These are phyloP conservation scores for Simplicillium aogashimaense DNA, from an alignment of 2,329 filamentous ascomycete species.

Conservation along the genomic window DNA sequence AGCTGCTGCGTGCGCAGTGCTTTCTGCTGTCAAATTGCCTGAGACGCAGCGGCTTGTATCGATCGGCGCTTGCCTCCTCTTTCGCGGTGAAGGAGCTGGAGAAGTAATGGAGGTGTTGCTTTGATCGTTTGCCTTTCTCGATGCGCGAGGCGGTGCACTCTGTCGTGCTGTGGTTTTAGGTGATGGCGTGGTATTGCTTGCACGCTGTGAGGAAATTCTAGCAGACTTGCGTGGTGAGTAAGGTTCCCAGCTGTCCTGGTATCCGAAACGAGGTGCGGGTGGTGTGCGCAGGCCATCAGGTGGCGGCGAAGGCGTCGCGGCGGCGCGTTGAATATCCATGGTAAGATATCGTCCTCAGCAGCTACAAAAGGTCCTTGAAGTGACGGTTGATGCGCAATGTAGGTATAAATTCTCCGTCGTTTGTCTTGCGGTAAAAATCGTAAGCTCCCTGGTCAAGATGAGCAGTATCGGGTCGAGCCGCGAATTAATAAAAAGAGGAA, in stretches of 20 bases:
- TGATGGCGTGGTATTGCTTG: constrained; percentile 44
- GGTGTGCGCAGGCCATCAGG: constrained; percentile 47
- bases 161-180: constrained; percentile 28
- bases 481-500: constrained; percentile 1
- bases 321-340: constrained; percentile 21
- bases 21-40: constrained; percentile 31
- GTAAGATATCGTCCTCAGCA: constrained; percentile 2
- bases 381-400: constrained; percentile 10
- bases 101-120: constrained; percentile 24
- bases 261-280: constrained; percentile 58
- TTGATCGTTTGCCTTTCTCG: constrained; percentile 19
- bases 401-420: no score
- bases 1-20: constrained; percentile 30
- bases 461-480: neutral
- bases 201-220: constrained; percentile 49
- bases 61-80: constrained; percentile 37
- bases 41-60: constrained; percentile 38
- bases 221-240: constrained; percentile 63
- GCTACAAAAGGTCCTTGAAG: neutral
- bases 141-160: constrained; percentile 20
- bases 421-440: no score
- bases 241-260: constrained; percentile 60
- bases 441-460: neutral
- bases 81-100: constrained; percentile 36
- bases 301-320: constrained; percentile 50